These are phyloP conservation scores for Phaeotremella skinneri DNA, from an alignment of 768 basidiomycete species.

Conservation along the genomic window DNA sequence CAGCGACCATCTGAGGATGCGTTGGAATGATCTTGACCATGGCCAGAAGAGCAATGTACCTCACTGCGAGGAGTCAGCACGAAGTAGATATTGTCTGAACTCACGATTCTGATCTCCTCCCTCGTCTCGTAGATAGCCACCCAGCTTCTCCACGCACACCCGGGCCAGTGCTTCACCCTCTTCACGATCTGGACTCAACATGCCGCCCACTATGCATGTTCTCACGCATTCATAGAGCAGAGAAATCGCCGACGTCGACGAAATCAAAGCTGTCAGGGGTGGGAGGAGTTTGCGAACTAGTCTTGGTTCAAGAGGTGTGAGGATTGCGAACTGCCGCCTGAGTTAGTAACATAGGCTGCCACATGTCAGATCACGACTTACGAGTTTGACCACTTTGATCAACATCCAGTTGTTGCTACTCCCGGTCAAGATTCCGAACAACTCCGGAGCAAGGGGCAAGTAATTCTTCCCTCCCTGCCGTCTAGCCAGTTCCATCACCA, in stretches of 20 bases:
- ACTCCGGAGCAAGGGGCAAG: constrained; percentile 79
- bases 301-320: constrained; percentile 88
- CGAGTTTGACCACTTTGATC: constrained; percentile 96
- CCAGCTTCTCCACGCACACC: constrained; percentile 88
- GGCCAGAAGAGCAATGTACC: constrained; percentile 92
- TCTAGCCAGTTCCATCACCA: constrained; percentile 86
- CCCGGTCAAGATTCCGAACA: constrained; percentile 88
- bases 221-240: constrained; percentile 96
- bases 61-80: constrained; percentile 61
- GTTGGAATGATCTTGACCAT: constrained; percentile 93
- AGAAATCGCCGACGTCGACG: constrained; percentile 91
- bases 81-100: constrained; percentile 42
- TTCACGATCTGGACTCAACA: constrained; percentile 65
- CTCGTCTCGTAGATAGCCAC: constrained; percentile 81
- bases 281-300: constrained; percentile 90
- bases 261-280: constrained; percentile 91
- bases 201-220: constrained; percentile 94
- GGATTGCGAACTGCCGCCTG: constrained; percentile 72
- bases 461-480: constrained; percentile 70
- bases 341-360: constrained; percentile 5
- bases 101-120: constrained; percentile 81
- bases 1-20: constrained; percentile 81
- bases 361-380: constrained; percentile 52
- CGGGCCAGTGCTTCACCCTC: constrained; percentile 76
- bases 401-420: constrained; percentile 99